These are phyloP conservation scores for Arxiozyma heterogenica DNA, from an alignment of 1,139 yeast genomes.

Conservation along the genomic window DNA sequence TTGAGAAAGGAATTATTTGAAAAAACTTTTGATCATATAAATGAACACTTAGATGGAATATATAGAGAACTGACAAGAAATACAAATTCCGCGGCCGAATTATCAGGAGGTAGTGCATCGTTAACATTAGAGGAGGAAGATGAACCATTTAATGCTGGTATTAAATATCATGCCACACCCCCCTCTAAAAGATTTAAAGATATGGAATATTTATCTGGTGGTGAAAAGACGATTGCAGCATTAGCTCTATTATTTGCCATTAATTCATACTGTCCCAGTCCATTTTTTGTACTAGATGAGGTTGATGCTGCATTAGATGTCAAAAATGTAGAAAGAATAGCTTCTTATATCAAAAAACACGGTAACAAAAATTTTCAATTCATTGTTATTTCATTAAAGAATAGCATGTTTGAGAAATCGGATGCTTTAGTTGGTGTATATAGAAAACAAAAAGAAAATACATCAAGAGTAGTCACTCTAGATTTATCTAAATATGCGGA, in stretches of 20 bases:
- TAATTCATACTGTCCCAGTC: constrained; percentile 87
- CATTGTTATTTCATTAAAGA: constrained; percentile 87
- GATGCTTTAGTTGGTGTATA: constrained; percentile 91
- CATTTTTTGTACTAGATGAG: constrained; percentile 92
- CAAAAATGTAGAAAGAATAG: constrained; percentile 75
- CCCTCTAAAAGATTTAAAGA: constrained; percentile 91
- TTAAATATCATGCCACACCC: constrained; percentile 91
- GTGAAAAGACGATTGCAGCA: constrained; percentile 96
- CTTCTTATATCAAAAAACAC: constrained; percentile 68
- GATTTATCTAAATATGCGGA: constrained; percentile 59
- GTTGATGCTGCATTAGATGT: constrained; percentile 96
- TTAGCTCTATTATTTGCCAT: constrained; percentile 84
- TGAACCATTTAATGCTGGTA: constrained; percentile 76
- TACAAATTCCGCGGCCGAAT: constrained; percentile 44
- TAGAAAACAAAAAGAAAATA: constrained; percentile 68
- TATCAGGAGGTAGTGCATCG: constrained; percentile 88
- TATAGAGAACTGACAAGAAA: constrained; percentile 77
- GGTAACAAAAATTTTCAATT: constrained; percentile 80
- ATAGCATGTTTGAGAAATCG: constrained; percentile 76
- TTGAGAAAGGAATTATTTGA: constrained; percentile 55
- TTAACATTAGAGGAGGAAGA: constrained; percentile 81
- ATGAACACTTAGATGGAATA: constrained; percentile 63
- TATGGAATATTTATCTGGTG: constrained; percentile 90
- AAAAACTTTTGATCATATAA: constrained; percentile 68
- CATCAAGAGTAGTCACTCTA: constrained; percentile 67